phyloP scores from a whole-genome alignment of 306 rosid genomes.

The Cicer cuneatum region DNA sequence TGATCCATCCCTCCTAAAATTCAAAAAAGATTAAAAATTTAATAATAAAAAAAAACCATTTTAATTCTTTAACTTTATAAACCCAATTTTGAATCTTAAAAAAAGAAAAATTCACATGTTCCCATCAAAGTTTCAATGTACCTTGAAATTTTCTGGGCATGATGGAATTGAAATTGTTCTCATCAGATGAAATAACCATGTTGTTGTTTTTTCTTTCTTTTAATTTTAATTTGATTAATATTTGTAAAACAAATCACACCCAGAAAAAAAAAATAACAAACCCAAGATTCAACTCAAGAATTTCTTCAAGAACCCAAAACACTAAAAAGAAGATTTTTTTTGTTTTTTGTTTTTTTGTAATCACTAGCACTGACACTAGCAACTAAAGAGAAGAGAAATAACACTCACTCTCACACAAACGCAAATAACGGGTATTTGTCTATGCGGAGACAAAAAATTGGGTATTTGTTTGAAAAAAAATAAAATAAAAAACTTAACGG shows the following conservation, averaged over 20 bases:
- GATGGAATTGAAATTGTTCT: constrained; percentile 60
- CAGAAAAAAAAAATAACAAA: constrained; percentile 13
- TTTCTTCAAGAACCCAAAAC: constrained; percentile 21
- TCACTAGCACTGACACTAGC: constrained; percentile 28
- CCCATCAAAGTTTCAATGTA: constrained; percentile 30
- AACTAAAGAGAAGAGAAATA: constrained; percentile 6
- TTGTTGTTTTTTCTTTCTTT: constrained; percentile 24
- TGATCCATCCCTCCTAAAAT: constrained; percentile 54
- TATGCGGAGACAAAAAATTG: constrained; percentile 1
- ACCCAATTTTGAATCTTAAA: constrained; percentile 18
- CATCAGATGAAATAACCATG: constrained; percentile 70
- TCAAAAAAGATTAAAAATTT: constrained; percentile 11
- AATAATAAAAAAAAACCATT: neutral
- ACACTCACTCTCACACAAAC: neutral
- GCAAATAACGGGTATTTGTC: constrained; percentile 49
- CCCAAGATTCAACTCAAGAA: constrained; percentile 32
- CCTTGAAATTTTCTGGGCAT: constrained; percentile 68
- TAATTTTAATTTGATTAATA: constrained; percentile 9
- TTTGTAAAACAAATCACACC: constrained; percentile 31
- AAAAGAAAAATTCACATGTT: neutral
- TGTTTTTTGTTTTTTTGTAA: neutral
- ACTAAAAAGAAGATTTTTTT: neutral
- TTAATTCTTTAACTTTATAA: constrained; percentile 21
- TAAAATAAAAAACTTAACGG: constrained; percentile 62
- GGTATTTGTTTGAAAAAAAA: constrained; percentile 40